phyloP scores from a whole-genome alignment of 257 asterid species.

The Galeopsis tetrahit region DNA sequence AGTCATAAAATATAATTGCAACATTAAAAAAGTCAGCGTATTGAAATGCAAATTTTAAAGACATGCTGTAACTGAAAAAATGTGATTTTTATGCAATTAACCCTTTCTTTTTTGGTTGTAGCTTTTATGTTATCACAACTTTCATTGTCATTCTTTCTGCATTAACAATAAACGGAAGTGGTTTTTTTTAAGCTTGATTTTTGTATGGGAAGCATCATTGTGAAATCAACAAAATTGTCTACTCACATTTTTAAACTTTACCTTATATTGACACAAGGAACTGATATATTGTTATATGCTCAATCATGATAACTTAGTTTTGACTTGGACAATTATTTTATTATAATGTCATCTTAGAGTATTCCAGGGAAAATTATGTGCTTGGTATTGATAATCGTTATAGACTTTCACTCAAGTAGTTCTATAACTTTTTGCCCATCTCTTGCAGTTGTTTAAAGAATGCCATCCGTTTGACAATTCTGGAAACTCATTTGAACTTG shows the following conservation, averaged over 20 bases:
- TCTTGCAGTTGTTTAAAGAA: slow-evolving; percentile 75
- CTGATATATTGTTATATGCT: background rate
- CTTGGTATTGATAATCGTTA: slow-evolving; percentile 5
- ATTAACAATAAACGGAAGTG: background rate
- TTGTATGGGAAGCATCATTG: background rate
- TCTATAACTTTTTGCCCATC: slow-evolving; percentile 22
- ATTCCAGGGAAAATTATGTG: background rate
- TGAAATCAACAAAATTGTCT: background rate
- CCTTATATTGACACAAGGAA: background rate
- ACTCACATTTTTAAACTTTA: background rate
- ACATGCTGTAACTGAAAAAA: too few relatives aligned
- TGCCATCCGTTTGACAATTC: slow-evolving; percentile 52
- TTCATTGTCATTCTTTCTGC: background rate
- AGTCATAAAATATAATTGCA: too few relatives aligned
- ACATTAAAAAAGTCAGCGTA: too few relatives aligned
- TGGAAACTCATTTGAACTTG: slow-evolving; percentile 76
- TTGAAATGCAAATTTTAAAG: too few relatives aligned
- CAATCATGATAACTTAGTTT: background rate
- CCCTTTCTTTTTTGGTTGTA: background rate
- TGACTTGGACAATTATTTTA: background rate
- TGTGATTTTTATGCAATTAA: too few relatives aligned
- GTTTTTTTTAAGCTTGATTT: background rate
- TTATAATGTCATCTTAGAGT: slow-evolving; percentile 5
- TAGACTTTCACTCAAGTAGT: slow-evolving; percentile 21
- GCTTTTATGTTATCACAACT: background rate